phyloP scores from a whole-genome alignment of 257 asterid genomes.

The Solanum lycopersicoides region DNA sequence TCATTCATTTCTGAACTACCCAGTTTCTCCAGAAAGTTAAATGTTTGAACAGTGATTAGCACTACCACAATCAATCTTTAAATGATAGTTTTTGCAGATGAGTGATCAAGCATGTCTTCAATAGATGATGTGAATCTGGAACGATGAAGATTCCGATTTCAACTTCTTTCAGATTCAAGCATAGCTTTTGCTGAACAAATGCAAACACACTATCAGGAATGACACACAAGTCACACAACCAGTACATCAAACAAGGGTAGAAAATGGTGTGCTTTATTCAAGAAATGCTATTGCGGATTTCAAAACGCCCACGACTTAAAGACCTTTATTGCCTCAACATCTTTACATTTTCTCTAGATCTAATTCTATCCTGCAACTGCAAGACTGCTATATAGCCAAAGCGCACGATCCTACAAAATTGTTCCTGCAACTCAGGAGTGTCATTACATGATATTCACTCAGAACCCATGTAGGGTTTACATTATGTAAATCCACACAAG shows the following conservation, averaged over 20 bases:
- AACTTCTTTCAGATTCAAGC: not conserved
- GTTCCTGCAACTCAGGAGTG: not conserved
- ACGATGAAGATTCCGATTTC: not conserved
- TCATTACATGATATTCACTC: not conserved
- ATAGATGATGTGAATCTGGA: not conserved
- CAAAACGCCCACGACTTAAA: no score
- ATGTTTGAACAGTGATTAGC: not conserved
- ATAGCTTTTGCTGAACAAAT: not conserved
- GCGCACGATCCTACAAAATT: slow-evolving; percentile 16
- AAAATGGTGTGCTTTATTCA: not conserved
- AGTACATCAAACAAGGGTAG: not conserved
- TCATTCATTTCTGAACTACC: not conserved
- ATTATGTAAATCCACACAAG: not conserved
- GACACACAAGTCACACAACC: not conserved
- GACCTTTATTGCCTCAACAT: not conserved
- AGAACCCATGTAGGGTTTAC: not conserved
- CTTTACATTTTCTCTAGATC: not conserved
- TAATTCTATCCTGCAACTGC: not conserved
- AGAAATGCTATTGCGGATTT: not conserved
- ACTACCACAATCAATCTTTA: not conserved
- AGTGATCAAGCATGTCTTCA: not conserved
- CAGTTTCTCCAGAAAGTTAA: no score
- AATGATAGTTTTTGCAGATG: not conserved
- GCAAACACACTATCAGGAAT: not conserved
- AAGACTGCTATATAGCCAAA: not conserved